Base-by-base conservation (phyloP, 495 filamentous ascomycete genomes). In the Filosporella fistucella region DNA sequence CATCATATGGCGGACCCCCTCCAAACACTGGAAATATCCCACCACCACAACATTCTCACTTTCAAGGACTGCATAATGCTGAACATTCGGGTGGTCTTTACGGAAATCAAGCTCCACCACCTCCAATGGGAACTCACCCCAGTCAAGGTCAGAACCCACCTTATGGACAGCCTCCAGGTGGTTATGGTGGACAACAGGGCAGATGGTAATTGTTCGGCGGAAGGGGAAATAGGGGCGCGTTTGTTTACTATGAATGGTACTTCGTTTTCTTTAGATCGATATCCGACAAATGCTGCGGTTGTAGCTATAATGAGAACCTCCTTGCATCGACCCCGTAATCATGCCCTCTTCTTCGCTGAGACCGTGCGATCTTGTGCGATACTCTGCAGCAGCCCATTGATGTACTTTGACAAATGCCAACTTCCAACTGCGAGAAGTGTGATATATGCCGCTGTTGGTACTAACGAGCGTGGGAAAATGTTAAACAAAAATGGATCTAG, bases 401-500 rank as follows among this genome's bases (percentile, higher is more conserved):
- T 60, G 40, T 54, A 49, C 43, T 58, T 55, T 12, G 70, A 63
- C 4, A 72, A 34, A 49, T 77, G 66, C 55, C 70, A 74, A 16
- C 77, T 74, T 18, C 70, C 42, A 34, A 72, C 54, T 9, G 75
- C 74, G 48, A 90, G 74, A 17, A 74, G 52, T 5, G 71, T 49
- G 40, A 86, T 69, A 63, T 82, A 88, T 20, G 57, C 62, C 23
- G 74, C 77, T 11, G 84, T 91, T 30, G 80, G 80, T 13, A 86
- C 57, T 16, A 93, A 64, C 16, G 85, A 88, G 40, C 72, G 68
- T 9, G 88, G 88, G 49, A 91, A 71, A 6, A 86, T 55, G 65
- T 89, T 88, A 53, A 79, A 66, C 29, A 90, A 35, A 52, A 80
- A 96, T 17, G 89, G 89, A 67, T 98, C 93, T 20, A 98, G 78